A percentile compares a stretch with the other conserved stretches of the same genome.
Evolutionary conservation across 441 rosid genomes (phyloP).

Genomic region (Populus hybrid): DNA sequence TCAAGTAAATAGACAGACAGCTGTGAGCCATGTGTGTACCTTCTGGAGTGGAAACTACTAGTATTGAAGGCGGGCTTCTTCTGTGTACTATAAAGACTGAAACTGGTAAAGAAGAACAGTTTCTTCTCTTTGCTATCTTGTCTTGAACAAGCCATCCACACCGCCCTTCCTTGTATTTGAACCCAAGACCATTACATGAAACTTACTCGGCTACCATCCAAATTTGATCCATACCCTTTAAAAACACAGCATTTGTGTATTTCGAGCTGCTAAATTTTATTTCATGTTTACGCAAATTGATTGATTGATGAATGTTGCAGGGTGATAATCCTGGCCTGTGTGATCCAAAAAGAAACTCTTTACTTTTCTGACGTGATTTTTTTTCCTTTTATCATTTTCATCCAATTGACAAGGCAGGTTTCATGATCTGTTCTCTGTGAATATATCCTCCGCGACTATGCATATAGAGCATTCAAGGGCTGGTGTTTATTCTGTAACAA

Average conservation of each 20-base stretch:
- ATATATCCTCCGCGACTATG: neutral
- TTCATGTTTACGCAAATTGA: no score
- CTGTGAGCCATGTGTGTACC: neutral
- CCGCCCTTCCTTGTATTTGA: neutral
- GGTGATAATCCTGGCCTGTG: neutral
- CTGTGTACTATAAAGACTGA: neutral
- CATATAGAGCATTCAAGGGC: neutral
- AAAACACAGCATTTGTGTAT: neutral
- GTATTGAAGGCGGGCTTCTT: neutral
- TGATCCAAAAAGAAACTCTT: neutral
- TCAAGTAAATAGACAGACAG: no score
- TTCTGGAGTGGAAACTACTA: neutral
- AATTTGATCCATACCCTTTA: neutral
- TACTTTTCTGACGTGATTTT: neutral
- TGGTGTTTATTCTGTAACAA: neutral
- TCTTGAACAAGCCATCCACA: neutral
- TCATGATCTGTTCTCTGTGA: neutral
- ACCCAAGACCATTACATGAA: neutral
- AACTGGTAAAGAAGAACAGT: neutral
- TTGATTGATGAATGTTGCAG: no score
- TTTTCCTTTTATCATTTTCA: no score
- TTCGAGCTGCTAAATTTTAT: neutral
- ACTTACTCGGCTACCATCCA: neutral
- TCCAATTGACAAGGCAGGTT: no score
- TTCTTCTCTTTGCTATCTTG: neutral